Percentiles rank a stretch among this genome's conserved stretches.
These are phyloP conservation scores for Backusella macrospora DNA, from an alignment of 192 early-diverging fungal species.

Conservation along the genomic window DNA sequence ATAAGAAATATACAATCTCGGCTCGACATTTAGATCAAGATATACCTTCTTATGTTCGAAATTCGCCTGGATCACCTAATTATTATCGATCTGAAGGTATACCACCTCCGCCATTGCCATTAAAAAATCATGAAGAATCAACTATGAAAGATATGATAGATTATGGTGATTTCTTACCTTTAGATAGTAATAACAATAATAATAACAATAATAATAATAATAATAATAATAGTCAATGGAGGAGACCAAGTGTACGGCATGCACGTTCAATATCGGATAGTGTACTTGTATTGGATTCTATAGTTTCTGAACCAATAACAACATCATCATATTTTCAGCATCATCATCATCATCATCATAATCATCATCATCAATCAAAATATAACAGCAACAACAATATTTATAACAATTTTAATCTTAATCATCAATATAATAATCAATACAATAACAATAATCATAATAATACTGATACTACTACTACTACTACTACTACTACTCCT, in stretches of 20 bases:
- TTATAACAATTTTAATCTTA: no score
- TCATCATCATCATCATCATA: not conserved
- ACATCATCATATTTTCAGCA: not conserved
- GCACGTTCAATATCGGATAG: conserved; percentile 1
- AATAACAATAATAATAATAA: not conserved
- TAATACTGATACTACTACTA: no score
- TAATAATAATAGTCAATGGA: not conserved
- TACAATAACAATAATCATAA: no score
- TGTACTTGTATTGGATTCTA: not conserved
- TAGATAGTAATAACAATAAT: not conserved
- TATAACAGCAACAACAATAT: no score
- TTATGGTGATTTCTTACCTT: not conserved
- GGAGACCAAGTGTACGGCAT: not conserved
- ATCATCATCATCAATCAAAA: not conserved
- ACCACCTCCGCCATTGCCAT: not conserved
- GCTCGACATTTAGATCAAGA: conserved; percentile 10
- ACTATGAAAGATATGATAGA: not conserved
- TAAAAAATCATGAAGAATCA: not conserved
- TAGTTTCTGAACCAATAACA: not conserved
- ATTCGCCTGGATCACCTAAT: not conserved
- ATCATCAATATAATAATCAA: no score
- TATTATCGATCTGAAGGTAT: not conserved
- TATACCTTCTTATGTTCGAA: conserved; percentile 8
- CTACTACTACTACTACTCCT: no score
- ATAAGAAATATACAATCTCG: not conserved